phyloP scores from a whole-genome alignment of 768 basidiomycete species.

The Serendipita vermifera region DNA sequence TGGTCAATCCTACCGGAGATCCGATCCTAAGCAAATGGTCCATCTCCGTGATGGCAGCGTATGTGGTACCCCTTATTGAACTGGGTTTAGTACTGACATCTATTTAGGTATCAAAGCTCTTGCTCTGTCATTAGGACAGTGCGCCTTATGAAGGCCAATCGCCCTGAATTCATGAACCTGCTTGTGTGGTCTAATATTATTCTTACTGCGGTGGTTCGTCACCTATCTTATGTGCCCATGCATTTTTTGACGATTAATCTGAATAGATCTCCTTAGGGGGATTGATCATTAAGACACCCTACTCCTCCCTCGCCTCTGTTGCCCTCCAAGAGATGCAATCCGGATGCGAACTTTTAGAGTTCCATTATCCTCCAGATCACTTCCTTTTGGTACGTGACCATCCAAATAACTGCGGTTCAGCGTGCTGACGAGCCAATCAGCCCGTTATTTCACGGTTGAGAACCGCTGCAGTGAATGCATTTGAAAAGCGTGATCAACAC shows the following conservation, averaged over 20 bases:
- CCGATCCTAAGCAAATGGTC: neutral
- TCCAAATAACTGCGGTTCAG: neutral
- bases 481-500: neutral
- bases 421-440: neutral
- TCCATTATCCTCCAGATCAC: too few species aligned
- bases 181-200: neutral
- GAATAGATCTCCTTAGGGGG: neutral
- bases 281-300: constrained; percentile 1
- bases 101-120: constrained; percentile 4
- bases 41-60: constrained; percentile 7
- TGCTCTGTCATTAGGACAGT: neutral
- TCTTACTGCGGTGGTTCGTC: neutral
- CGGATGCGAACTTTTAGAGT: neutral
- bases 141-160: neutral
- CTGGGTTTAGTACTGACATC: too few species aligned
- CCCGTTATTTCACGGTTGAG: neutral
- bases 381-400: neutral
- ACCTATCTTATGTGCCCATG: neutral
- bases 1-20: neutral
- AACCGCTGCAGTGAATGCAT: neutral
- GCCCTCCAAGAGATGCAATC: neutral
- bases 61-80: neutral
- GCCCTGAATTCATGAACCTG: neutral
- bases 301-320: neutral
- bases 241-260: neutral